Evolutionary conservation across 1,284 basidiomycete species (phyloP).

Genomic region (Ganoderma multipileum): DNA sequence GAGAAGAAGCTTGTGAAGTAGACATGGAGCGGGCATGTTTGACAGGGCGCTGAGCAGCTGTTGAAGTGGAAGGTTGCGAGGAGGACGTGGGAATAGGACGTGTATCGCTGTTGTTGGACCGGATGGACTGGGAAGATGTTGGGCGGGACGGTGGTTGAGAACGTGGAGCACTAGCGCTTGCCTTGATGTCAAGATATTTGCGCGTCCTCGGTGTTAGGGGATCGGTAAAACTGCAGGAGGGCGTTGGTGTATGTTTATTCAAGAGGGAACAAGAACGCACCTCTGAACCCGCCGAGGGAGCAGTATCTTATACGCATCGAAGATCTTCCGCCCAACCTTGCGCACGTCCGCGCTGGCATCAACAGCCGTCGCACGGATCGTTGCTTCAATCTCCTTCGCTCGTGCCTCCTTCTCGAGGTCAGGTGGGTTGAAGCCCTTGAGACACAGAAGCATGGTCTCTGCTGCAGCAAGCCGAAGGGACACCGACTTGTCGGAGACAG

Average conservation of each 20-base stretch:
- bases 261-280: constrained; percentile 49
- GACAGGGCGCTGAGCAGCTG: constrained; percentile 13
- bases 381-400: constrained; percentile 69
- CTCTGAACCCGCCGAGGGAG: constrained; percentile 70
- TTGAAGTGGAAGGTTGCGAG: constrained; percentile 4
- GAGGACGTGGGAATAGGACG: constrained; percentile 6
- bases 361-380: constrained; percentile 71
- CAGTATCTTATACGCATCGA: constrained; percentile 76
- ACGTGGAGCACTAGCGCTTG: constrained; percentile 21
- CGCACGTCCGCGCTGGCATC: constrained; percentile 84
- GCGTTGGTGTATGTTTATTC: neutral
- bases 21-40: constrained; percentile 23
- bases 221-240: constrained; percentile 62
- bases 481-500: constrained; percentile 74
- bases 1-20: constrained; percentile 18
- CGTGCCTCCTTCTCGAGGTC: constrained; percentile 73
- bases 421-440: constrained; percentile 78
- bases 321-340: constrained; percentile 71
- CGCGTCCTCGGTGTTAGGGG: constrained; percentile 79
- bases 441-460: constrained; percentile 68
- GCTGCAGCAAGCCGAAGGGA: constrained; percentile 68
- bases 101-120: constrained; percentile 21
- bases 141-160: constrained; percentile 39
- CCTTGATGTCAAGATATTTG: constrained; percentile 77
- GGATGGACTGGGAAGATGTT: constrained; percentile 37